Base-by-base conservation (phyloP, 306 rosid species). In the Quillaja saponaria region DNA sequence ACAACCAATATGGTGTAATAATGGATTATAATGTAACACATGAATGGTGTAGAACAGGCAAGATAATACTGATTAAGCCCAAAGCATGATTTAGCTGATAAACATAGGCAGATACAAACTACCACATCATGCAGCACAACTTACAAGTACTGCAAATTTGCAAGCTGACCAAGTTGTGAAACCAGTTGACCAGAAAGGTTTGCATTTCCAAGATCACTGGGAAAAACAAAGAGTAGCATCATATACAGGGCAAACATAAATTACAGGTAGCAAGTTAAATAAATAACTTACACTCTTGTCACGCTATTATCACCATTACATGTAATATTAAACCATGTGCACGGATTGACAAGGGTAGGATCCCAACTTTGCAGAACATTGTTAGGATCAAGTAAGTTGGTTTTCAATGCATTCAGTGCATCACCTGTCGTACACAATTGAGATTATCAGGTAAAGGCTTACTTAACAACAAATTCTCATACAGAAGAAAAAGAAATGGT, bases 181-280 rank as follows among this genome's bases (percentile, higher is more conserved):
- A 84, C 99, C 74, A 92, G 73, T 61, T 13, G 45, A 72, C 99
- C 97, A 16, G 94, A 71, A 64, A 92, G 90, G 44, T 86, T 89
- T 49, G 99, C 99, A 80, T 86, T 92, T 67, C 96, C 97, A 63
- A 92, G 97, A 81, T 86, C 95, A 68, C 99, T 92, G 85, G 16
- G 63, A 49, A 71, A 62, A 67, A 68, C 51, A 71, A 64, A 76
- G 16, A 28, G 55, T 60, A 25, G 67, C 54, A 75, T 18, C 15
- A 13, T 25, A 3, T 18, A 35, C 40, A 28, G 50, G 69, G 35
- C 34, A 33, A 3, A 38, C 16, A 11, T 31, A 47, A 73, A 47
- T 20, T 35, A 60, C 37, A n/a, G 7, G 54, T 31, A 41, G 73
- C 44, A 67, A 69, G 46, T 57, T 19, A 25, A 7, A 46, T 9